Evolutionary conservation across 2,329 filamentous ascomycete genomes (phyloP).

Genomic region (Diplodia sapinea): DNA sequence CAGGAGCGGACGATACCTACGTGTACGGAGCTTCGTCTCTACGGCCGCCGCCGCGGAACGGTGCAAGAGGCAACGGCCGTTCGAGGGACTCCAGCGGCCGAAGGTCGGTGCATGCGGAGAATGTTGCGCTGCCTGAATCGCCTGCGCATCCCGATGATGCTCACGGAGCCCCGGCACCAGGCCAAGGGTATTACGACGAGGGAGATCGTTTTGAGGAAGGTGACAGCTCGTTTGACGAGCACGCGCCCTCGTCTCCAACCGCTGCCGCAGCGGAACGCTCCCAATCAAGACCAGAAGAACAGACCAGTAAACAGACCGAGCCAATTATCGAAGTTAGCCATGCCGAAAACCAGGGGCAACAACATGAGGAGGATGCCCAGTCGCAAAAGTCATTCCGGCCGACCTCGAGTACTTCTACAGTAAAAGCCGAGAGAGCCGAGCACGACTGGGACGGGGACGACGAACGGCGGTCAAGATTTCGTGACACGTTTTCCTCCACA

Average conservation of each 20-base stretch:
- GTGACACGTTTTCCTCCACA: constrained; percentile 6
- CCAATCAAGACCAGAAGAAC: constrained; percentile 33
- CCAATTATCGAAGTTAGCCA: constrained; percentile 25
- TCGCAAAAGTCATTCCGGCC: constrained; percentile 33
- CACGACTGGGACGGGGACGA: constrained; percentile 15
- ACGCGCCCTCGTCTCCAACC: constrained; percentile 51
- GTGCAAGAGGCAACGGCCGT: constrained; percentile 7
- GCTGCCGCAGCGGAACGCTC: constrained; percentile 50
- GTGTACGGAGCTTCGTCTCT: constrained; percentile 46
- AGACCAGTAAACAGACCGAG: constrained; percentile 23
- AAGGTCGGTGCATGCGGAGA: constrained; percentile 28
- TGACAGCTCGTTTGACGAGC: constrained; percentile 41
- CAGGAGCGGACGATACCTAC: constrained; percentile 55
- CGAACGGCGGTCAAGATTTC: constrained; percentile 15
- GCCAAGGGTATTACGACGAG: constrained; percentile 36
- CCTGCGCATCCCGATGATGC: constrained; percentile 50
- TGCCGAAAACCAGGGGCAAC: constrained; percentile 28
- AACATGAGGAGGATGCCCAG: constrained; percentile 25
- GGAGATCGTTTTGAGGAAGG: constrained; percentile 41
- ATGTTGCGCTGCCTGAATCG: constrained; percentile 39
- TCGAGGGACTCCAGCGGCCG: constrained; percentile 16
- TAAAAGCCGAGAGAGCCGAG: constrained; percentile 37
- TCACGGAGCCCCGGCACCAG: constrained; percentile 50
- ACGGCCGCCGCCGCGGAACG: constrained; percentile 15
- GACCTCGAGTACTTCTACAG: constrained; percentile 48